Base-by-base conservation (phyloP, 768 basidiomycete genomes). In the Lactarius sp. region DNA sequence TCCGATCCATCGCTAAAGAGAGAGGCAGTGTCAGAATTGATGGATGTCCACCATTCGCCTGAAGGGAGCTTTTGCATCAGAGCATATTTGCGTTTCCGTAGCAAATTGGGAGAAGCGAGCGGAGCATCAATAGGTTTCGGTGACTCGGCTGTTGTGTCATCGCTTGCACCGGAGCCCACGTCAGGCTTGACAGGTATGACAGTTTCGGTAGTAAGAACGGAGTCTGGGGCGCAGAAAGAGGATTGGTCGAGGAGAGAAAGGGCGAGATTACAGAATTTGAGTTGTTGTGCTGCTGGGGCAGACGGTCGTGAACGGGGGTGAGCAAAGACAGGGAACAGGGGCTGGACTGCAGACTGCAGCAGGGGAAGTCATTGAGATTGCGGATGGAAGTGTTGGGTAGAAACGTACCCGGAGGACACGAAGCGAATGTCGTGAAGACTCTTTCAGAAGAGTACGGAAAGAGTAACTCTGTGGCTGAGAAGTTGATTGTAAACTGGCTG, bases 41-140 rank as follows among this genome's bases (percentile, higher is more conserved):
- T 80, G 33, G 91, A 90, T 16, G 89, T 81, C 86, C 90, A 94
- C 77, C 85, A 91, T 62, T 87, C 86, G 44, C 85, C 90, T 1
- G 78, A 81, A 0, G 92, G 89, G 7, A 94, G 77, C 63, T 85
- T 86, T 69, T 94, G 91, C 67, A 92, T 80, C 52, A 94, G 82
- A 3, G 92, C 90, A 74, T 87, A 92, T 70, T 79, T 83, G 58
- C 80, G 83, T 51, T 73, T 76, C 57, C 65, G 69, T 52, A 36
- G 57, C 31, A 54, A 61, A 39, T 61, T 44, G 8, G 62, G 56
- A 56, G 63, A 55, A 10, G 69, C 52, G 64, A 75, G 68, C 64
- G 75, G 66, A 51, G 74, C 62, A 68, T 76, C 68, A 69, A 60
- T 73, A 27, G 71, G 69, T 31, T 70, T 64, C 50, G 73, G 73